phyloP scores from a whole-genome alignment of 768 basidiomycete species.

The Boletus vinaceobasis region DNA sequence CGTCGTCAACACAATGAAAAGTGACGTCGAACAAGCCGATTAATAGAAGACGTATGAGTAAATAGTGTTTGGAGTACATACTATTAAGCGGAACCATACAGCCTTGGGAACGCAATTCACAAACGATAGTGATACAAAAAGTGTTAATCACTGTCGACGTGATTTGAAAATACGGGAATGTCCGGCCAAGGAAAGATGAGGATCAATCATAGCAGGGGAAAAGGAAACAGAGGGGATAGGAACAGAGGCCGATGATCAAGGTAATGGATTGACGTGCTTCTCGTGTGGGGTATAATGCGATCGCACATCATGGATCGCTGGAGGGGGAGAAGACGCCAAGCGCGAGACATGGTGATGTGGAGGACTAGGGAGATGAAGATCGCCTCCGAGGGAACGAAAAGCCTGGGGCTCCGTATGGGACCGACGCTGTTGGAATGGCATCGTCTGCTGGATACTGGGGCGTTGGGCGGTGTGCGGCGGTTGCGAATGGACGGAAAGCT shows the following conservation, averaged over 20 bases:
- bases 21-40: constrained; percentile 21
- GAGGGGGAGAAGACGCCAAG: constrained; percentile 42
- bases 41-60: constrained; percentile 32
- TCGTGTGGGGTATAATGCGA: constrained; percentile 41
- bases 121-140: constrained; percentile 34
- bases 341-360: constrained; percentile 40
- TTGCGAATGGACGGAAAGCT: constrained; percentile 37
- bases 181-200: constrained; percentile 21
- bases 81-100: constrained; percentile 28
- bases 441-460: constrained; percentile 39
- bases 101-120: constrained; percentile 16
- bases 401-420: constrained; percentile 56
- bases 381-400: constrained; percentile 45
- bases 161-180: constrained; percentile 30
- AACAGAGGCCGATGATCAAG: constrained; percentile 34
- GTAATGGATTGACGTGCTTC: constrained; percentile 45
- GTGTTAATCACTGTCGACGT: constrained; percentile 23
- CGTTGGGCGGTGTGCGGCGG: constrained; percentile 34
- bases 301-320: constrained; percentile 35
- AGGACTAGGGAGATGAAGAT: constrained; percentile 49
- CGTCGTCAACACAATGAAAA: constrained; percentile 11
- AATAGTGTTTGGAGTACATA: constrained; percentile 33
- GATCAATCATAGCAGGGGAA: constrained; percentile 20
- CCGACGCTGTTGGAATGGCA: constrained; percentile 55
- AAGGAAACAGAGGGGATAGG: constrained; percentile 15